Conservation (phyloP, 2,329 filamentous ascomycete genomes). For the Paecilomyces niveus region DNA sequence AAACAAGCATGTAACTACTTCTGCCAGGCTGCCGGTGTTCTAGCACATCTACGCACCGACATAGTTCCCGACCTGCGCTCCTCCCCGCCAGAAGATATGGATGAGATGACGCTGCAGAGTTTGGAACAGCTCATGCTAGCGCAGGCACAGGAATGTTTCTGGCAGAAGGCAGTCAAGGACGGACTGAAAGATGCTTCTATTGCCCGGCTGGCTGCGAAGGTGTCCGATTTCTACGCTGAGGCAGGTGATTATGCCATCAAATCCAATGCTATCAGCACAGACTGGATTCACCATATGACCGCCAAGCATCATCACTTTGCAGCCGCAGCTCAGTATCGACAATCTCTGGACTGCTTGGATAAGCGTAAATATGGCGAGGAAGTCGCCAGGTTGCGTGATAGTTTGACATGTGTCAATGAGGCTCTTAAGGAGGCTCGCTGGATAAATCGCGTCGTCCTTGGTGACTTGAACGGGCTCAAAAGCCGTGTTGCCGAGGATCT, state of each 20-base stretch:
- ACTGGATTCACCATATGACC: slow-evolving; percentile 97
- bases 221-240: slow-evolving; percentile 82
- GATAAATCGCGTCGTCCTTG: slow-evolving; percentile 72
- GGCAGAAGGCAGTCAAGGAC: slow-evolving; percentile 95
- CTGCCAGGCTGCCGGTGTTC: slow-evolving; percentile 75
- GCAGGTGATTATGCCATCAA: slow-evolving; percentile 81
- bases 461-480: slow-evolving; percentile 78
- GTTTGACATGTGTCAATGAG: slow-evolving; percentile 73
- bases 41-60: slow-evolving; percentile 67
- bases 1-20: slow-evolving; percentile 88
- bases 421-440: slow-evolving; percentile 78
- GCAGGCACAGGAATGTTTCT: slow-evolving; percentile 95
- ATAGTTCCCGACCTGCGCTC: slow-evolving; percentile 77
- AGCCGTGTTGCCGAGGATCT: slow-evolving; percentile 76
- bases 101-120: slow-evolving; percentile 75
- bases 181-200: slow-evolving; percentile 87
- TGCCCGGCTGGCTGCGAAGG: slow-evolving; percentile 80
- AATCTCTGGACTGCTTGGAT: slow-evolving; percentile 83
- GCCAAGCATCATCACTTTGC: slow-evolving; percentile 98
- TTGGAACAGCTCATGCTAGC: slow-evolving; percentile 78
- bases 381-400: slow-evolving; percentile 76
- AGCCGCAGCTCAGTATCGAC: slow-evolving; percentile 86
- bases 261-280: slow-evolving; percentile 80
- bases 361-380: slow-evolving; percentile 95
- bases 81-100: slow-evolving; percentile 91